Evolutionary conservation across 1,139 yeast genomes (phyloP), one percentile per base, ranked within the genome.

Genomic region (Hyphopichia khmerensis): DNA sequence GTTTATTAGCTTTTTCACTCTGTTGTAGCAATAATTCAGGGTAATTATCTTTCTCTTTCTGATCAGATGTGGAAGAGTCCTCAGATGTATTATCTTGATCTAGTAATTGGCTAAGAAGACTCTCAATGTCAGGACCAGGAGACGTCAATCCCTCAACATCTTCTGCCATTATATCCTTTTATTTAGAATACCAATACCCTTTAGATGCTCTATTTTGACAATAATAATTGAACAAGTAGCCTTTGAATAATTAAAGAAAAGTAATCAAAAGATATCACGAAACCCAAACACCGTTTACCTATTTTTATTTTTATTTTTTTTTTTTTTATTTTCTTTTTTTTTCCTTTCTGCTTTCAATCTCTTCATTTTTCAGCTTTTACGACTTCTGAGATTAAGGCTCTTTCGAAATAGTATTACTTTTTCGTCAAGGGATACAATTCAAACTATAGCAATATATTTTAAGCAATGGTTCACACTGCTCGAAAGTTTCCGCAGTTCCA

Each of bases 21-120:
- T 52, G 50, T 43, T 72, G 77, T 9, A 72, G 59, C 6, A 73
- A 48, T 15, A 45, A 43, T 45, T 73, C 79, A 4, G 76, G 71
- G 48, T 72, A 69, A 11, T 37, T 30, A 9, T 33, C 31, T 14
- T 8, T 30, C 11, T 33, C 31, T 14, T 8, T 6, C 14, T 35
- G 8, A 24, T 24, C 23, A 24, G 37, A 16, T 24, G 13, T 3
- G 10, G 19, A 10, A 24, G 18, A 16, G 15, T 16, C 30, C 9
- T 26, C 31, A 6, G 27, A n/a, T 3, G 17, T 11, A 13, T 13
- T 18, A 5, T 24, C 11, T n/a, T 10, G 21, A 4, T 34, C 36
- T 11, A 35, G 23, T 26, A 35, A 24, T 26, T 35, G 37, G 23
- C 21, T n/a, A 10, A 33, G 16, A 10, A 33, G 36, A 11, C 6